These are phyloP conservation scores for Entamoeba histolytica DNA, from an alignment of 208 protist species.

Conservation along the genomic window DNA sequence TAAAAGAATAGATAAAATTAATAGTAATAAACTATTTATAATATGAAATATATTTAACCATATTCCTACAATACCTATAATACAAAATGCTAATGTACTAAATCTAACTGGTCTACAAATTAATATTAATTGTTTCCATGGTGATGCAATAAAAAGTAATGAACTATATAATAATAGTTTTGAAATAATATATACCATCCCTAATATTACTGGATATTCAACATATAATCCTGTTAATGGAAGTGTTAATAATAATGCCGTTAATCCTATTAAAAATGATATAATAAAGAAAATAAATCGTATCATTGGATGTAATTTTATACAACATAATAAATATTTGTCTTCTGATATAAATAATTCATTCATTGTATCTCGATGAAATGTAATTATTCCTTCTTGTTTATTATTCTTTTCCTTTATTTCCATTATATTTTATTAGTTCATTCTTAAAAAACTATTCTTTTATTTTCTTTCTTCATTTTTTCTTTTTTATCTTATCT, in stretches of 20 bases:
- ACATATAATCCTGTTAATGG: not conserved
- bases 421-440: too few species aligned
- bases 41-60: not conserved
- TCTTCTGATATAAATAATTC: not conserved
- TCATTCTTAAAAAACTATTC: too few species aligned
- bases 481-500: too few species aligned
- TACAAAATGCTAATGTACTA: not conserved
- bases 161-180: not conserved
- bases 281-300: not conserved
- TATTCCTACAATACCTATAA: not conserved
- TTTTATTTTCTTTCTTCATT: too few species aligned
- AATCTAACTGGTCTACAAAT: not conserved
- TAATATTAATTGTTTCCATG: not conserved
- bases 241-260: not conserved
- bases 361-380: not conserved
- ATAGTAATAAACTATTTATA: not conserved
- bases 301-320: not conserved
- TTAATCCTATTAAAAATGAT: not conserved
- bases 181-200: not conserved
- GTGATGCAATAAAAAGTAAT: not conserved
- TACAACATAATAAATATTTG: not conserved
- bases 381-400: not conserved
- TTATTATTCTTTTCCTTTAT: too few species aligned
- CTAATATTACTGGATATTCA: not conserved
- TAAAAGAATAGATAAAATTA: not conserved